Percentiles rank a stretch among this genome's conserved stretches.
Conservation (phyloP, 352 stramenopile genomes). For the Phytophthora ohioensis region DNA sequence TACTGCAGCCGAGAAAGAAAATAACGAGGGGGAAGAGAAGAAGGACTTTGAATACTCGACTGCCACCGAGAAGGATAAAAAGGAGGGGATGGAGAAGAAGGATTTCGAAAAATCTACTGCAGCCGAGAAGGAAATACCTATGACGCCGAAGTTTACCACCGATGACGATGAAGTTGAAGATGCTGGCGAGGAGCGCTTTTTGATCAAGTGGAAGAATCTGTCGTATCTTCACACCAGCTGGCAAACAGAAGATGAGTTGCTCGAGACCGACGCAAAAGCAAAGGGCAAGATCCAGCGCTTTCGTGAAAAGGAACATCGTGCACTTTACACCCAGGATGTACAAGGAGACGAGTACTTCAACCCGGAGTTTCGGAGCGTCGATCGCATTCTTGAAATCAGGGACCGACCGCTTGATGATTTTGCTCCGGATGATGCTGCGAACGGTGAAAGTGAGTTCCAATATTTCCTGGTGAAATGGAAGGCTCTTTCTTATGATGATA, state of each 20-base stretch:
- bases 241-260: slow-evolving; percentile 86
- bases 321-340: slow-evolving; percentile 53
- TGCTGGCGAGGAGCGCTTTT: slow-evolving; percentile 80
- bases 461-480: slow-evolving; percentile 99
- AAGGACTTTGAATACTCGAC: background rate
- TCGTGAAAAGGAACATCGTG: slow-evolving; percentile 74
- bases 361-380: slow-evolving; percentile 89
- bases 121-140: background rate
- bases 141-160: slow-evolving; percentile 14
- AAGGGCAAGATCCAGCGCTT: slow-evolving; percentile 91
- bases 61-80: background rate
- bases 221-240: slow-evolving; percentile 93
- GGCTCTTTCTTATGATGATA: slow-evolving; percentile 96
- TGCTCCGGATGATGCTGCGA: slow-evolving; percentile 47
- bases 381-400: slow-evolving; percentile 90
- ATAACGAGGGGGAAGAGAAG: slow-evolving; percentile 6
- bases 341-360: slow-evolving; percentile 93
- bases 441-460: slow-evolving; percentile 60
- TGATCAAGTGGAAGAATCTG: slow-evolving; percentile 92
- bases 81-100: slow-evolving; percentile 5
- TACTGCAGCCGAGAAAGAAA: background rate
- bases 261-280: slow-evolving; percentile 86
- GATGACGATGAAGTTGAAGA: slow-evolving; percentile 42
- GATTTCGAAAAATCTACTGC: slow-evolving; percentile 8
- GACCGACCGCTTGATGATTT: slow-evolving; percentile 81